Evolutionary conservation across 169 alveolate genomes (phyloP).

Genomic region (Plasmodium falciparum): DNA sequence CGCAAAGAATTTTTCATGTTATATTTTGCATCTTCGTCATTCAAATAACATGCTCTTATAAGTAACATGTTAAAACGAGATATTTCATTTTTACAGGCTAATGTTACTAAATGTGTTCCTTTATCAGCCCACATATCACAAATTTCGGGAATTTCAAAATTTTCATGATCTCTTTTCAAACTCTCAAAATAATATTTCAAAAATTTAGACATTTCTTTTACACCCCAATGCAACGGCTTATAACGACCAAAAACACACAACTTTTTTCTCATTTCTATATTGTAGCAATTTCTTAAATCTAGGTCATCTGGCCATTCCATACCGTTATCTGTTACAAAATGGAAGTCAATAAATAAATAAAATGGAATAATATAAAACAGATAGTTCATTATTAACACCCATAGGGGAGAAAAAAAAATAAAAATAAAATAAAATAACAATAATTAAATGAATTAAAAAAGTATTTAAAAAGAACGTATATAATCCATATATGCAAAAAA

Average conservation of each 20-base stretch:
- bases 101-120: constrained; percentile 70
- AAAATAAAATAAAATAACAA: neutral
- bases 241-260: constrained; percentile 65
- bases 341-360: neutral
- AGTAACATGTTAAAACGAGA: constrained; percentile 51
- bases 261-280: constrained; percentile 31
- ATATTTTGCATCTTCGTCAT: constrained; percentile 65
- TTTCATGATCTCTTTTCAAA: constrained; percentile 41
- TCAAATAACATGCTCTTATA: constrained; percentile 70
- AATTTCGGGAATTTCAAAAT: constrained; percentile 67
- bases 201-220: constrained; percentile 41
- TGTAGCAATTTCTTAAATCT: constrained; percentile 40
- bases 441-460: no score
- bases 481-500: no score
- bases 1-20: constrained; percentile 46
- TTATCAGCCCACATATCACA: constrained; percentile 73
- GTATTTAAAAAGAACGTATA: no score
- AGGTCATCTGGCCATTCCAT: constrained; percentile 55
- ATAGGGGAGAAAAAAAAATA: neutral
- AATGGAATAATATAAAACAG: neutral
- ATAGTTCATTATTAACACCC: neutral
- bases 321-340: constrained; percentile 23
- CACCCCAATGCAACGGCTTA: constrained; percentile 72
- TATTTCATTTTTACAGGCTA: constrained; percentile 64
- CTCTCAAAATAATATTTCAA: constrained; percentile 44